phyloP scores from a whole-genome alignment of 176 grass and related monocot species.

The Raddia guianensis region DNA sequence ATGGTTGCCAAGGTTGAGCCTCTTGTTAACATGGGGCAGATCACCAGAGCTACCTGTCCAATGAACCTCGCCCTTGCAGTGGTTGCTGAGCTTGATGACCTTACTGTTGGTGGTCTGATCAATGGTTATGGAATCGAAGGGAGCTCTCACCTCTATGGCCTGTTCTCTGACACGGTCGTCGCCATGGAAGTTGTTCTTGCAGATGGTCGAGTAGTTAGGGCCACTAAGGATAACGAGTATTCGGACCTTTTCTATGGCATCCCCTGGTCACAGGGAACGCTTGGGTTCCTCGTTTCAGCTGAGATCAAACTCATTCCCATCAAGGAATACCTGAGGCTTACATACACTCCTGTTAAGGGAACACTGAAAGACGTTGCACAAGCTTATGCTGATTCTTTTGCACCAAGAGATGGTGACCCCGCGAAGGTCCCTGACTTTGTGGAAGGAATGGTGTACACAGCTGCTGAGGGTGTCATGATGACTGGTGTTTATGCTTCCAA shows the following conservation, averaged over 20 bases:
- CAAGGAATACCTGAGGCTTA: constrained; percentile 94
- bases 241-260: constrained; percentile 93
- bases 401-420: constrained; percentile 71
- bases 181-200: constrained; percentile 85
- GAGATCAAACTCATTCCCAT: constrained; percentile 91
- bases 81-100: constrained; percentile 88
- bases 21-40: constrained; percentile 96
- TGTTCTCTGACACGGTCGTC: constrained; percentile 89
- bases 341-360: constrained; percentile 64
- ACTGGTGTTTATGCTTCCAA: constrained; percentile 87
- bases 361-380: constrained; percentile 65
- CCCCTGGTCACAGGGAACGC: constrained; percentile 91
- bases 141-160: constrained; percentile 88
- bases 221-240: constrained; percentile 91
- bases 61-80: constrained; percentile 86
- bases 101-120: constrained; percentile 90
- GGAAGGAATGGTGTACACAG: constrained; percentile 79
- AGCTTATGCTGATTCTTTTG: constrained; percentile 75
- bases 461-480: constrained; percentile 85
- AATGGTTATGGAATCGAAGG: constrained; percentile 94
- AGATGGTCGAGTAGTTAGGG: constrained; percentile 70
- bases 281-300: constrained; percentile 82
- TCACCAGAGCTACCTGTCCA: constrained; percentile 69
- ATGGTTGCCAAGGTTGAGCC: constrained; percentile 86
- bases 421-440: constrained; percentile 97